Evolutionary conservation across 805 yeast species (phyloP), one percentile per base, ranked within the genome.

Genomic region (Ogataea saltuana): DNA sequence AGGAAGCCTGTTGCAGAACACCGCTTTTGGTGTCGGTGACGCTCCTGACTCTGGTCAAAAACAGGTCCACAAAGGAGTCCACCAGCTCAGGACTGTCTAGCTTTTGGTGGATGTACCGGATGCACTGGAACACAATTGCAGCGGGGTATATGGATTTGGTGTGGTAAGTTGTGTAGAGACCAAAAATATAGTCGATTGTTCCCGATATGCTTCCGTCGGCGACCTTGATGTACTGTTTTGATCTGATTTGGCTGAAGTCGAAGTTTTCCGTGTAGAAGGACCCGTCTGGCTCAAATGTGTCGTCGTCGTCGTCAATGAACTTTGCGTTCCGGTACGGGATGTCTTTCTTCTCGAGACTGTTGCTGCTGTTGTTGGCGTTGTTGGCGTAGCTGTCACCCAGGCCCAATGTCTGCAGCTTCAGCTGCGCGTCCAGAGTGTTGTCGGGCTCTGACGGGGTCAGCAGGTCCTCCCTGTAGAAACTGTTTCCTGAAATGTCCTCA

Each of bases 31-130:
- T 75, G 39, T 78, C 71, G 2, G 84, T 74, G 6, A 76, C 75
- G 3, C 85, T 65, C 51, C 87, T 67, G 13, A 85, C 74, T 53
- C 83, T 74, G 1, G 85, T 75, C 21, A 80, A 67, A 44, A 83
- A 80, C 34, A 83, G 69, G 42, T 79, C 81, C 43, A 82, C 67
- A 31, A 84, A 69, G 31, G 78, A 78, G 47, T 75, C 78, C 2
- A 83, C 81, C 44, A 81, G 64, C 22, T 77, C 75, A 6, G 66
- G 63, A 38, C 81, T 76, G n/a, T 79, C 69, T 26, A 74, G 75
- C 50, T 76, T 75, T 42, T 70, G 70, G 50, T 79, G 81, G 1
- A 88, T 79, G 55, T 81, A 85, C 51, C 91, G 66, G n/a, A 84
- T 60, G 56, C 85, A 74, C 59, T 85, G 91, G 53, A 74, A 85